Percentiles rank a stretch among this genome's conserved stretches.
These are phyloP conservation scores for Verbena officinalis DNA, from an alignment of 257 asterid genomes.

Conservation along the genomic window DNA sequence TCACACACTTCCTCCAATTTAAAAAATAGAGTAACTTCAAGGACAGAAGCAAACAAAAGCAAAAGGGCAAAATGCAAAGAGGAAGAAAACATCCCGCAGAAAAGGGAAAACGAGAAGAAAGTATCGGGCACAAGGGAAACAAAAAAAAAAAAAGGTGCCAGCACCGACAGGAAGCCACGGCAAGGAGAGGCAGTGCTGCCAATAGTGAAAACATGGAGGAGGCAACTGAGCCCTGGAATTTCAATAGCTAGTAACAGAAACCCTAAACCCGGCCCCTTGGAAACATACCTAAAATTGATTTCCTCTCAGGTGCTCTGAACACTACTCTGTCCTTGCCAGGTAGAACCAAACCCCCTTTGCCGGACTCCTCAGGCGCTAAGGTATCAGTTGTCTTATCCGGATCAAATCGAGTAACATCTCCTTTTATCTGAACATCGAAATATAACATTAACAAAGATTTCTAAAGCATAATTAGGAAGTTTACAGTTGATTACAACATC, in stretches of 20 bases:
- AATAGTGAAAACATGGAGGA: no score
- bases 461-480: not conserved
- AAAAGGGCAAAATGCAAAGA: not conserved
- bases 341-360: constrained; percentile 61
- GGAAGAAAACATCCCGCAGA: no score
- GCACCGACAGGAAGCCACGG: no score
- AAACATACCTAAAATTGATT: constrained; percentile 70
- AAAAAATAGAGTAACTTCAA: no score
- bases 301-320: constrained; percentile 63
- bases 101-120: not conserved
- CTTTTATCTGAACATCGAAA: constrained; percentile 34
- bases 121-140: not conserved
- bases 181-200: no score
- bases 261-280: constrained; percentile 5
- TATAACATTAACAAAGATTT: not conserved
- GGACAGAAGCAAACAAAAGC: not conserved
- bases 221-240: not conserved
- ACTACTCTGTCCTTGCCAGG: constrained; percentile 71
- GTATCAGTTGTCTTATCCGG: constrained; percentile 50
- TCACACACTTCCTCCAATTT: no score
- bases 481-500: not conserved
- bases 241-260: not conserved
- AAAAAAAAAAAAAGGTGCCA: not conserved
- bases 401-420: constrained; percentile 41
- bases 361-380: constrained; percentile 62